Conservation (phyloP, 768 basidiomycete genomes). For the Mycena venus region DNA sequence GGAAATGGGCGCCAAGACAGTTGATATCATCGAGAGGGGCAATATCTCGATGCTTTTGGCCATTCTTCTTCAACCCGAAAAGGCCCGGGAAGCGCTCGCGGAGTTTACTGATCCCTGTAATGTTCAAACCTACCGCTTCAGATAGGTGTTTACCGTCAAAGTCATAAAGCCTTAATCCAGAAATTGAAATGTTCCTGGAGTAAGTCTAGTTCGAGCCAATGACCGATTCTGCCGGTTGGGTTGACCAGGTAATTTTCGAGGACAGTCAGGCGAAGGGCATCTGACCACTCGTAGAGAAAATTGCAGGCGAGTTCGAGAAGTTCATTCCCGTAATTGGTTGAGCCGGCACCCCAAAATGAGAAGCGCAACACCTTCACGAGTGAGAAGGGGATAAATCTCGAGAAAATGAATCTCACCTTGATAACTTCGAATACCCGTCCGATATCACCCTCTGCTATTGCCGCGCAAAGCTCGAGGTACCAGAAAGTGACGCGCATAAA, state of each 20-base stretch:
- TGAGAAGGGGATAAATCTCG: too few species aligned
- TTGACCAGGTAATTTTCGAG: slow-evolving; percentile 37
- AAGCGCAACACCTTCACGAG: slow-evolving; percentile 26
- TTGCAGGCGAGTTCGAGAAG: slow-evolving; percentile 36
- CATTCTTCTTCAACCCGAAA: slow-evolving; percentile 8
- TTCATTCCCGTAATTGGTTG: slow-evolving; percentile 36
- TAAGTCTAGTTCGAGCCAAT: slow-evolving; percentile 31
- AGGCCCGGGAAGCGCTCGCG: slow-evolving; percentile 10
- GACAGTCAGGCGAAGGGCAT: neutral
- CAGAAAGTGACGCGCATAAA: slow-evolving; percentile 19
- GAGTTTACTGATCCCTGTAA: slow-evolving; percentile 1
- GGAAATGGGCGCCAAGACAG: neutral
- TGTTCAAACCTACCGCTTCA: slow-evolving; percentile 13
- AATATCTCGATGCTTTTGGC: neutral
- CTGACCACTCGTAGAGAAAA: slow-evolving; percentile 30
- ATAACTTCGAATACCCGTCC: slow-evolving; percentile 14
- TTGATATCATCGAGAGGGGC: neutral
- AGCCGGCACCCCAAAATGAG: slow-evolving; percentile 33
- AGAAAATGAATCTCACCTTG: too few species aligned
- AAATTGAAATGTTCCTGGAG: slow-evolving; percentile 36
- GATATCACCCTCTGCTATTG: slow-evolving; percentile 17
- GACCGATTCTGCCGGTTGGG: slow-evolving; percentile 18
- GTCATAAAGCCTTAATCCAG: slow-evolving; percentile 31
- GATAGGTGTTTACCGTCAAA: slow-evolving; percentile 15
- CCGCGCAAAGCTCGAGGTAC: slow-evolving; percentile 18